These are phyloP conservation scores for Pichia nakasei DNA, from an alignment of 805 yeast genomes.

Conservation along the genomic window DNA sequence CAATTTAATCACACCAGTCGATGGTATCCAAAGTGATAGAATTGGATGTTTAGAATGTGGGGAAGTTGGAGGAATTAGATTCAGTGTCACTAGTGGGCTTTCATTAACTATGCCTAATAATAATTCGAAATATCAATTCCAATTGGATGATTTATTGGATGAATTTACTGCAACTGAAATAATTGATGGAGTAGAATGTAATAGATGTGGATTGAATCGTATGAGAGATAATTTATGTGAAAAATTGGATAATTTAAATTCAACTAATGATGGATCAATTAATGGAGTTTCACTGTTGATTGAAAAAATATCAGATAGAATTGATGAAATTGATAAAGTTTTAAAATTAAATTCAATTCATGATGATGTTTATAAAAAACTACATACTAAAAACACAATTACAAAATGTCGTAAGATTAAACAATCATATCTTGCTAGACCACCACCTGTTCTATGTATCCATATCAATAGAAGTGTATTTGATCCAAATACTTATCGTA, in stretches of 20 bases:
- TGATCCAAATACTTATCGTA: conserved; percentile 76
- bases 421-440: conserved; percentile 70
- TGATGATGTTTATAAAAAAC: conserved; percentile 66
- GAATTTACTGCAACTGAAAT: conserved; percentile 75
- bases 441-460: conserved; percentile 73
- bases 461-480: conserved; percentile 92
- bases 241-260: conserved; percentile 24
- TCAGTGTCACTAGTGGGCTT: conserved; percentile 67
- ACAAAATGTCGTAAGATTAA: conserved; percentile 74
- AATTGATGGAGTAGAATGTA: conserved; percentile 90
- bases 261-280: conserved; percentile 7
- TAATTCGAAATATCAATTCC: conserved; percentile 32
- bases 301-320: conserved; percentile 35
- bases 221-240: conserved; percentile 42
- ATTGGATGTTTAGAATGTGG: conserved; percentile 89
- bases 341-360: conserved; percentile 60
- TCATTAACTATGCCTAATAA: conserved; percentile 54
- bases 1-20: conserved; percentile 77
- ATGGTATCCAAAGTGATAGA: conserved; percentile 80
- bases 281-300: conserved; percentile 8
- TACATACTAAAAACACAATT: conserved; percentile 68
- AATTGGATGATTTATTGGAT: conserved; percentile 44
- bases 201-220: conserved; percentile 73
- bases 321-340: conserved; percentile 42
- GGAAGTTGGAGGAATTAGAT: conserved; percentile 86